Evolutionary conservation across 306 rosid species (phyloP), one percentile per base, ranked within the genome.

Genomic region (Vachellia collinsii): DNA sequence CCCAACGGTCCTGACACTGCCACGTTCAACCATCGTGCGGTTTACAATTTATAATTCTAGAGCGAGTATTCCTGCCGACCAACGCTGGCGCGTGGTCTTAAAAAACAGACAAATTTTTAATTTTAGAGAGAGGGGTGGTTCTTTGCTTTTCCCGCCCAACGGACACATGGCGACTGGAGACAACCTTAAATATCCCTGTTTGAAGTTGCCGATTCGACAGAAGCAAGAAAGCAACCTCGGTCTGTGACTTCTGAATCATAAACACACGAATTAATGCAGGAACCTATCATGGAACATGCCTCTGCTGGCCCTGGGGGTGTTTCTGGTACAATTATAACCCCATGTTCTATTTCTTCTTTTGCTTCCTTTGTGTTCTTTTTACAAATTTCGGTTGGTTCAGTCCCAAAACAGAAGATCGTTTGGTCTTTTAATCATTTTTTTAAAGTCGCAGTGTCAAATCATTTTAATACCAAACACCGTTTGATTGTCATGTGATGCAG

Each of bases 141-240:
- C 11, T 7, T 70, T 23, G 77, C 11, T 48, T 77, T 79, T 89
- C 90, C 93, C 93, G 91, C 91, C 75, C 82, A 78, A 38, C 80
- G 56, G 29, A 66, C 59, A 77, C 3, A 13, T 20, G 73, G 69
- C 20, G 12, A 6, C n/a, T 4, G 43, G 6, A 8, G 78, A 64
- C 76, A 75, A 20, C 74, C 54, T 73, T 46, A 22, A 43, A 70
- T 70, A 70, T 22, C 8, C 16, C 10, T 5, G 11, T 41, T n/a
- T 3, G 48, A 17, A 17, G 50, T 39, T 38, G 25, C 17, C 11
- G 14, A 34, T 78, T 78, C 42, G 8, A 58, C 36, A 58, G 46
- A 16, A 23, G 25, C 36, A 25, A 71, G 20, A 37, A 16, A 23
- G 25, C 36, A 25, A 71, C 59, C 41, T 71, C 42, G 37, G 13